Percentiles rank a stretch among this genome's conserved stretches.
These are phyloP conservation scores for Coniosporium apollinis DNA, from an alignment of 495 filamentous ascomycete genomes.

Conservation along the genomic window DNA sequence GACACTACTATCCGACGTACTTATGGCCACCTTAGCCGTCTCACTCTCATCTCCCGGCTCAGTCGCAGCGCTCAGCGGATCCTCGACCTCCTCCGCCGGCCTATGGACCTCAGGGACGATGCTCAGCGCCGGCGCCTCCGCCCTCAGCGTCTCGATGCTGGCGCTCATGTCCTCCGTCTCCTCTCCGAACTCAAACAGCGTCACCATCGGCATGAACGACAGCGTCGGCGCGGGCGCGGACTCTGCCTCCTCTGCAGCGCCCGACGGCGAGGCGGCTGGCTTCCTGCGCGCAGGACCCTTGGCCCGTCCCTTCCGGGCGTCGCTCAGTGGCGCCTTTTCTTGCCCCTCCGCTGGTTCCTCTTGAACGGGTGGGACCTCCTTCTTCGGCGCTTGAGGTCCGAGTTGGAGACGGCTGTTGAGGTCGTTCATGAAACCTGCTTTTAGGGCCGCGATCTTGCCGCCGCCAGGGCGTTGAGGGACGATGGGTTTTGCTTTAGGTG, in stretches of 20 bases:
- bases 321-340: slow-evolving; percentile 62
- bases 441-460: slow-evolving; percentile 76
- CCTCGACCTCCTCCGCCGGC: too few relatives aligned
- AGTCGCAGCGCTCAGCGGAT: not conserved
- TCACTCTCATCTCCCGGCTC: slow-evolving; percentile 2
- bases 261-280: slow-evolving; percentile 30
- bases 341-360: slow-evolving; percentile 37
- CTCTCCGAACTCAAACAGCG: slow-evolving; percentile 22
- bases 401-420: slow-evolving; percentile 70
- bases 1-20: slow-evolving; percentile 2
- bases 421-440: slow-evolving; percentile 80
- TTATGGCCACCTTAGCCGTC: not conserved
- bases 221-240: slow-evolving; percentile 6
- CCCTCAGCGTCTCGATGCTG: not conserved
- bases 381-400: slow-evolving; percentile 54
- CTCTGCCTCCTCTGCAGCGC: slow-evolving; percentile 11
- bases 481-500: slow-evolving; percentile 25
- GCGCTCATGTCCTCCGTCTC: not conserved
- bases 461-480: slow-evolving; percentile 68
- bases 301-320: slow-evolving; percentile 79
- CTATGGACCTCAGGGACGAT: not conserved
- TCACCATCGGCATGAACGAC: slow-evolving; percentile 22
- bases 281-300: slow-evolving; percentile 73
- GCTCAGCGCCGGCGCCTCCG: not conserved
- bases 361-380: slow-evolving; percentile 35